Base-by-base conservation (phyloP, 768 basidiomycete species). In the Auriculariales sp. region DNA sequence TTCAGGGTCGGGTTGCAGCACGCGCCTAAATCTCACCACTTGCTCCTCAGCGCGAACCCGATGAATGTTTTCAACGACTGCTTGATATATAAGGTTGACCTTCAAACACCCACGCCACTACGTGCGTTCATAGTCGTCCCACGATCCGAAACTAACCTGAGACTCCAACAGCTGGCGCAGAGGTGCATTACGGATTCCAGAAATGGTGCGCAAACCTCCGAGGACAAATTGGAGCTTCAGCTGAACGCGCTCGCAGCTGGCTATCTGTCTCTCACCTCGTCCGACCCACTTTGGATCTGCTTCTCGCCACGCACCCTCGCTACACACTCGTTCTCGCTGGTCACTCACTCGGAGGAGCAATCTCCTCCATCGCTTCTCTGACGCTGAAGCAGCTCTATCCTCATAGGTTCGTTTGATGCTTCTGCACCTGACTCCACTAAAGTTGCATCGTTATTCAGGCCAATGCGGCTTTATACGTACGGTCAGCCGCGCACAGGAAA, bases 341-440 rank as follows among this genome's bases (percentile, higher is more conserved):
- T 54, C 60, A 61, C 33, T 61, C 60, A 4, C 22, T 61, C 36
- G 60, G 60, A 1, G 60, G 56, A 9, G 45, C 60, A 3, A 39
- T 61, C 2, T 54, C 58, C 12, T 53, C 60, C 3, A 39, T 61
- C 6, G 60, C 57, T 14, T 52, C 54, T 4, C 17, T 61, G 14
- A 52, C 60, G 0, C 9, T 61, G 29, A 55, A 52, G 39, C 44
- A 46, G 28, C 54, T 59, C 31, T 34, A 57, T 14, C 58, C 60
- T 10, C 22, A 19, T 19, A 44, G 22, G 39, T 44, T 9, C 12
- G 0, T 15, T 19, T n/a, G n/a, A n/a, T n/a, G n/a, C n/a, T n/a
- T n/a, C n/a, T n/a, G n/a, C n/a, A n/a, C n/a, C n/a, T n/a, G n/a
- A n/a, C n/a, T n/a, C n/a, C 39, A 36, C n/a, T 36, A 12, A n/a